phyloP scores from a whole-genome alignment of 2,329 filamentous ascomycete species.

The Dryadomyces quercivorus region DNA sequence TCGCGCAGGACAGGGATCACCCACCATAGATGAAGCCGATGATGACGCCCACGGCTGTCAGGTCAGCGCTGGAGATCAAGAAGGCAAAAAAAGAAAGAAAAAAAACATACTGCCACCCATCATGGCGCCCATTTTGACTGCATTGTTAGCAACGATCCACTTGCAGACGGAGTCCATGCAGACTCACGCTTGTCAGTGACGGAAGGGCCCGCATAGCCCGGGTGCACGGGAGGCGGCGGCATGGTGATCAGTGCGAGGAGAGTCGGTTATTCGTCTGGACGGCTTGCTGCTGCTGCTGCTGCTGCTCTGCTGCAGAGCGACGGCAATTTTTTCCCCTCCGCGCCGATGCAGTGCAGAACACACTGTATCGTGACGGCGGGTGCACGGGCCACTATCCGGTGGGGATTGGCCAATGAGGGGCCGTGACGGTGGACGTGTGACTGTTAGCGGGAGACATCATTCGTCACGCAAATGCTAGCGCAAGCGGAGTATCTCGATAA shows the following conservation, averaged over 20 bases:
- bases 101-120: constrained; percentile 91
- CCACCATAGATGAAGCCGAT: constrained; percentile 97
- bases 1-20: constrained; percentile 15
- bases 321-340: not conserved
- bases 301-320: no score
- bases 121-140: constrained; percentile 96
- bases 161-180: no score
- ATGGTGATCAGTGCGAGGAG: not conserved
- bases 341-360: constrained; percentile 3
- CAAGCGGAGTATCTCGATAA: not conserved
- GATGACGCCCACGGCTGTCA: constrained; percentile 77
- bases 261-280: no score
- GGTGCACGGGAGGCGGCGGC: constrained; percentile 19
- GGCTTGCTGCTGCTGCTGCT: no score
- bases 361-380: constrained; percentile 5
- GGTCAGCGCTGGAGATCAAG: no score
- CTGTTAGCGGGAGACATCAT: not conserved
- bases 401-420: constrained; percentile 4
- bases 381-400: constrained; percentile 6
- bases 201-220: constrained; percentile 29
- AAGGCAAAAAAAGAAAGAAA: no score
- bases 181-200: constrained; percentile 41
- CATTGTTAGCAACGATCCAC: constrained; percentile 15
- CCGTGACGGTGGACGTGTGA: not conserved
- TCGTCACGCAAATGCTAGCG: not conserved